Base-by-base conservation (phyloP, 2,329 filamentous ascomycete species). In the Domatiomyces globalis region DNA sequence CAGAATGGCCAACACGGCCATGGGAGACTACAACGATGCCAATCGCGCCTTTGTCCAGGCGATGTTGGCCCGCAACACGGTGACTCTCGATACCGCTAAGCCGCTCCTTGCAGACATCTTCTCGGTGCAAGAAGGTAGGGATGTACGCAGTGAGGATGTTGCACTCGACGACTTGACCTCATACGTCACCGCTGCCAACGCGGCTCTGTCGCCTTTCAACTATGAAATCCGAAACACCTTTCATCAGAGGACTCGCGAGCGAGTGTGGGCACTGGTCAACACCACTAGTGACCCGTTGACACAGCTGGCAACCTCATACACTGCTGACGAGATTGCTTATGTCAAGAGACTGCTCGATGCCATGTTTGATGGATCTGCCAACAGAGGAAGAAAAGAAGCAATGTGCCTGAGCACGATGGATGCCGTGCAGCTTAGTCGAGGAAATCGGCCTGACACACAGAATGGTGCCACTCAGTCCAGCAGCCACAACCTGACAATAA, bases 41-140 rank as follows among this genome's bases (percentile, higher is more conserved):
- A 85, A 95, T 65, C 83, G 87, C 52, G 89, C 90, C 7, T 95
- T 98, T 63, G 74, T 96, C 0, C 92, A 98, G 68, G 85, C 86
- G 47, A 81, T 98, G 59, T 75, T 95, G 66, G 80, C 85, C 2
- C 81, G 83, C 48, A 84, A 85, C 19, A 80, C 81, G 45, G 74
- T 96, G 66, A 94, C 86, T 0, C 79, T 85, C 56, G 73, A 80
- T 49, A 80, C 94, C 61, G 81, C 83, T 10, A 80, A 80, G 61
- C 78, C 80, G 0, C 72, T 95, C 20, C 73, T 96, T 12, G 87
- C 89, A 2, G 78, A 76, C 29, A 90, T 96, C 50, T 73, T 84
- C 59, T 82, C 79, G 7, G 79, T 77, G 9, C 71, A 77, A 48
- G 75, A 73, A 47, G 60, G 71, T 43, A 66, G 71, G 55, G 65